Evolutionary conservation across 2,329 filamentous ascomycete species (phyloP).

Genomic region (Fusarium illudens): DNA sequence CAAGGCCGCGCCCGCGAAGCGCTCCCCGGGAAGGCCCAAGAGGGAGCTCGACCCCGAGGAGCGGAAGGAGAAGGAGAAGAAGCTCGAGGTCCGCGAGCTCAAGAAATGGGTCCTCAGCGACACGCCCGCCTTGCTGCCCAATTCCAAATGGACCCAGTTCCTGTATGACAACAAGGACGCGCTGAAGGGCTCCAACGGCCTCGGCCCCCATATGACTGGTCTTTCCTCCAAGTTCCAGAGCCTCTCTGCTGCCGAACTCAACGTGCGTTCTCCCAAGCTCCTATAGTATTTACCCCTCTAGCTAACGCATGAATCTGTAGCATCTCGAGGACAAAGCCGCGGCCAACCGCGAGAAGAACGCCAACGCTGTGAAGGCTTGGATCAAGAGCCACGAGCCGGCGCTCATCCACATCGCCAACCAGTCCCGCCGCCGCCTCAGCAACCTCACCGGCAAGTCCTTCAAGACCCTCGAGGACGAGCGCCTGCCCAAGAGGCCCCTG

Average conservation of each 20-base stretch:
- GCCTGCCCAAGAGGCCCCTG: constrained; percentile 53
- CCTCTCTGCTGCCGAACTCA: constrained; percentile 51
- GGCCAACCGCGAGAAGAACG: constrained; percentile 54
- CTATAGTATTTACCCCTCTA: not conserved
- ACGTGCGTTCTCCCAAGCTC: constrained; percentile 50
- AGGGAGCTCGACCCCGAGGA: constrained; percentile 51
- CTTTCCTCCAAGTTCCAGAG: constrained; percentile 49
- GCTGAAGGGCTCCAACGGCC: constrained; percentile 1
- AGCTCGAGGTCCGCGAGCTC: constrained; percentile 46
- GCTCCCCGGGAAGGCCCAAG: constrained; percentile 44
- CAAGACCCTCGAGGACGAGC: constrained; percentile 55
- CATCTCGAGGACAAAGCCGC: constrained; percentile 45
- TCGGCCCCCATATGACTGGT: constrained; percentile 37
- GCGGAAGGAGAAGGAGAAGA: constrained; percentile 44
- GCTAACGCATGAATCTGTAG: constrained; percentile 27
- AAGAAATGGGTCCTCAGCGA: constrained; percentile 53
- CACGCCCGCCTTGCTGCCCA: constrained; percentile 48
- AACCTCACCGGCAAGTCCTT: constrained; percentile 49
- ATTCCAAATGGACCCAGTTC: constrained; percentile 51
- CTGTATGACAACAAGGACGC: constrained; percentile 43
- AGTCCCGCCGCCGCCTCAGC: constrained; percentile 49
- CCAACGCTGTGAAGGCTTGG: constrained; percentile 56
- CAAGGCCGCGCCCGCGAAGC: constrained; percentile 32
- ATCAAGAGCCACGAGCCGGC: constrained; percentile 53
- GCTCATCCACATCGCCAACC: constrained; percentile 57